Base-by-base conservation (phyloP, 441 rosid species). In the Hura crepitans region DNA sequence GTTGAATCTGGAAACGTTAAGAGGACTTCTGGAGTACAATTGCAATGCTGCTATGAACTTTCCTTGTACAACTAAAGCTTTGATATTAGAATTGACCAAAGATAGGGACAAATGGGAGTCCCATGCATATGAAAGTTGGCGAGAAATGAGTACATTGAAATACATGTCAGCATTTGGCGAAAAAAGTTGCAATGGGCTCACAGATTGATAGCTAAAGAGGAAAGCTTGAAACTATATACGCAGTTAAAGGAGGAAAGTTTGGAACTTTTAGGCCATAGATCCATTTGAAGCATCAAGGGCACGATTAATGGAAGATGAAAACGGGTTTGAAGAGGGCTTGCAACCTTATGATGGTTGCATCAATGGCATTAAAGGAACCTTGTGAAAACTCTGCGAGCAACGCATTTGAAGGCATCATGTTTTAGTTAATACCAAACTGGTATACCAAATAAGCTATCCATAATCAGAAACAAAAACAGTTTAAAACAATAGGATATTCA, bases 31-130 rank as follows among this genome's bases (percentile, higher is more conserved):
- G 27, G 88, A 77, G 80, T 80, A 85, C 37, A 83, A 53, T 57
- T 80, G 70, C 65, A 89, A 81, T 76, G 91, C 94, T 68, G 84
- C 78, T 31, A 68, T 20, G 81, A 76, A 74, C 43, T 61, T 84
- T 43, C 82, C 82, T 71, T 68, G 85, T 30, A 78, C 79, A 73
- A 85, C 70, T 25, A 82, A 73, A 23, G 31, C 6, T 54, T 25
- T 54, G 58, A 86, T 84, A 69, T 74, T 65, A 61, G 81, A 79
- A 66, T 75, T 73, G 59, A 81, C 12, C 1, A 49, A 60, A 72
- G 80, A 8, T 35, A 69, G 49, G 27, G 76, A 28, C 57, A 15
- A 51, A 69, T 61, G 65, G 23, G 81, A 64, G 8, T 72, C 64
- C 20, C 70, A 71, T 54, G 76, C 50, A 57, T 14, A 35, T 14